Conservation (phyloP, 257 asterid genomes). For the Scutellaria barbata region DNA sequence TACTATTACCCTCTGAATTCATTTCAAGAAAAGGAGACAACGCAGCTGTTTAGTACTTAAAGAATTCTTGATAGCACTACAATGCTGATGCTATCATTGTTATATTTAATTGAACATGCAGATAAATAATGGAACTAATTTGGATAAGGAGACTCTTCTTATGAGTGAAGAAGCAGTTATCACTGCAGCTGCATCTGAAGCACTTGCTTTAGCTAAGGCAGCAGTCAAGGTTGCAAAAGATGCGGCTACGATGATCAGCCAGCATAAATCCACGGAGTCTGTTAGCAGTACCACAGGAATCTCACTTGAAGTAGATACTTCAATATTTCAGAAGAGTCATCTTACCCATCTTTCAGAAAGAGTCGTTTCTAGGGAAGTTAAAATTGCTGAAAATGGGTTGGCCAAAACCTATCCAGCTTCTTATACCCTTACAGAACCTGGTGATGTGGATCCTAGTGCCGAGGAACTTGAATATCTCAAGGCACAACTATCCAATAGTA, state of each 20-base stretch:
- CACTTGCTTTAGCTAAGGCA: slow-evolving; percentile 85
- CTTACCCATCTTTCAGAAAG: slow-evolving; percentile 49
- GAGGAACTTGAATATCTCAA: slow-evolving; percentile 77
- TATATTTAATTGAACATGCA: slow-evolving; percentile 43
- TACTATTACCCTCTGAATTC: neutral
- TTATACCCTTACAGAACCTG: slow-evolving; percentile 46
- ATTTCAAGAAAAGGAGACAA: neutral
- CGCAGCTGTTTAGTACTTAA: neutral
- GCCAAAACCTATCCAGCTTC: slow-evolving; percentile 37
- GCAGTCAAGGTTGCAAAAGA: slow-evolving; percentile 88
- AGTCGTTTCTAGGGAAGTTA: slow-evolving; percentile 38
- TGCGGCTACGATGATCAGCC: slow-evolving; percentile 65
- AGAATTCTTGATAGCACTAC: slow-evolving; percentile 16
- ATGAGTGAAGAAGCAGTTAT: slow-evolving; percentile 74
- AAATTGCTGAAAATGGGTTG: slow-evolving; percentile 49
- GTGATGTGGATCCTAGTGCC: slow-evolving; percentile 61
- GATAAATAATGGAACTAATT: slow-evolving; percentile 55
- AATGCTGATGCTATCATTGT: slow-evolving; percentile 25
- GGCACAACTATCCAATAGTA: slow-evolving; percentile 52
- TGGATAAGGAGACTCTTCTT: slow-evolving; percentile 53
- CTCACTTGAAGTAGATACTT: slow-evolving; percentile 33
- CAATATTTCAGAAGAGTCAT: slow-evolving; percentile 38
- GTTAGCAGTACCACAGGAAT: slow-evolving; percentile 31
- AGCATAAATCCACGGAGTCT: slow-evolving; percentile 40
- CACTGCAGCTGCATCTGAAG: slow-evolving; percentile 93